These are phyloP conservation scores for Nitzschia palea DNA, from an alignment of 108 stramenopile species.

Conservation along the genomic window DNA sequence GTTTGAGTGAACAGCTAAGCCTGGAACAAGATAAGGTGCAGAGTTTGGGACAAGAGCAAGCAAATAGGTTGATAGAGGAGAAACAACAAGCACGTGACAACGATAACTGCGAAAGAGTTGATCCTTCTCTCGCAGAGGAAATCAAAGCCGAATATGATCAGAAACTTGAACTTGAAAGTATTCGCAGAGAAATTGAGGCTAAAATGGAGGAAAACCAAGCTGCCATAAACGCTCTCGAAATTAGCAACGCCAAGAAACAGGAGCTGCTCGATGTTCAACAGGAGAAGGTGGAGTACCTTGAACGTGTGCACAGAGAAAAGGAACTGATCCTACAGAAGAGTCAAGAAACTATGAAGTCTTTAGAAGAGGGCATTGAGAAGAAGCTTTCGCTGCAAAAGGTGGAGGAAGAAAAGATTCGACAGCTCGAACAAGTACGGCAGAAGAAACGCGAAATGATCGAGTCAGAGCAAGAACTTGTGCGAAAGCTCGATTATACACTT, in stretches of 20 bases:
- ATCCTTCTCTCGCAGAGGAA: neutral
- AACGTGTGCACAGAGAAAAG: conserved; percentile 11
- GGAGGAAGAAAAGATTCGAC: conserved; percentile 5
- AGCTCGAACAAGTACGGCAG: neutral
- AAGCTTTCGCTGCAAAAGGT: neutral
- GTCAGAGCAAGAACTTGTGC: conserved; percentile 17
- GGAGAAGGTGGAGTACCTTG: conserved; percentile 21
- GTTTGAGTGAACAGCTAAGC: neutral
- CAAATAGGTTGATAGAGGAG: neutral
- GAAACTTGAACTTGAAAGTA: neutral
- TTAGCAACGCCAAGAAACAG: conserved; percentile 23
- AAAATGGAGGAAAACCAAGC: conserved; percentile 16
- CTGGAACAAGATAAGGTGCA: conserved; percentile 9
- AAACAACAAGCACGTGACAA: neutral
- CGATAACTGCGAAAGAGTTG: neutral
- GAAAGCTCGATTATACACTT: conserved; percentile 17
- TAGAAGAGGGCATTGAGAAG: conserved; percentile 19
- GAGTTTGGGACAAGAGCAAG: conserved; percentile 7
- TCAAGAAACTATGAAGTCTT: conserved; percentile 13
- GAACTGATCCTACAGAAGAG: conserved; percentile 5
- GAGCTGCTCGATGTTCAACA: conserved; percentile 19
- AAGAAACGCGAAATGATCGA: conserved; percentile 9
- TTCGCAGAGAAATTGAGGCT: neutral
- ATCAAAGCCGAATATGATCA: neutral
- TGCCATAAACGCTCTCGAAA: conserved; percentile 10